These are phyloP conservation scores for Colletotrichum lentis DNA, from an alignment of 2,329 filamentous ascomycete species.

Conservation along the genomic window DNA sequence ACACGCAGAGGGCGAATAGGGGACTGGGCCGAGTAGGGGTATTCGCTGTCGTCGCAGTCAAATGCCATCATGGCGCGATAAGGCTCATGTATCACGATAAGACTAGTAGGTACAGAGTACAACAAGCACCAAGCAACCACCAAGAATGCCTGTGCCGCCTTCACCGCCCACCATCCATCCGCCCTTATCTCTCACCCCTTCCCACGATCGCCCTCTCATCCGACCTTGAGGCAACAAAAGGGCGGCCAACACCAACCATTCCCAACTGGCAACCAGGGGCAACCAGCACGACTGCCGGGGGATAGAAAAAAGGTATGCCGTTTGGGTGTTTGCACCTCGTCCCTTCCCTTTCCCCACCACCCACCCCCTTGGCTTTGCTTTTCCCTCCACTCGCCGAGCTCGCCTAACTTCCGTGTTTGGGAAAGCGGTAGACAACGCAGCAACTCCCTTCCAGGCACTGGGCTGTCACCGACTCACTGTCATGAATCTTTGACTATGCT, in stretches of 20 bases:
- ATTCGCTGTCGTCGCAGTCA: conserved; percentile 27
- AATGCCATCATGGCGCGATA: conserved; percentile 39
- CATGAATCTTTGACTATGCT: conserved; percentile 8
- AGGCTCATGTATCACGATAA: conserved; percentile 38
- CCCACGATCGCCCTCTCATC: neutral
- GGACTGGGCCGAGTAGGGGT: conserved; percentile 23
- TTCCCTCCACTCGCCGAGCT: conserved; percentile 27
- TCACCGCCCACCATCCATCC: conserved; percentile 8
- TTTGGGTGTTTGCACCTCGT: conserved; percentile 32
- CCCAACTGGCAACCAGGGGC: no score
- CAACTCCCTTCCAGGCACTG: neutral
- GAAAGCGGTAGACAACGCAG: conserved; percentile 26
- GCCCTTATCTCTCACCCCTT: neutral
- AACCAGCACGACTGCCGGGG: conserved; percentile 10
- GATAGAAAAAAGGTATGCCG: conserved; percentile 8
- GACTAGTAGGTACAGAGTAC: no score
- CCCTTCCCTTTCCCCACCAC: conserved; percentile 1
- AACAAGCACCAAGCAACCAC: neutral
- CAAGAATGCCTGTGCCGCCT: neutral
- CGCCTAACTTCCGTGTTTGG: conserved; percentile 32
- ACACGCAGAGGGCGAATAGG: neutral
- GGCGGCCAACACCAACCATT: no score
- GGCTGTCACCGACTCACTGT: neutral
- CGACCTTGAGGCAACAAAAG: no score
- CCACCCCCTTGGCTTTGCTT: no score